Evolutionary conservation across 352 stramenopile genomes (phyloP), one percentile per base, ranked within the genome.

Genomic region (Blastocystis sp.): DNA sequence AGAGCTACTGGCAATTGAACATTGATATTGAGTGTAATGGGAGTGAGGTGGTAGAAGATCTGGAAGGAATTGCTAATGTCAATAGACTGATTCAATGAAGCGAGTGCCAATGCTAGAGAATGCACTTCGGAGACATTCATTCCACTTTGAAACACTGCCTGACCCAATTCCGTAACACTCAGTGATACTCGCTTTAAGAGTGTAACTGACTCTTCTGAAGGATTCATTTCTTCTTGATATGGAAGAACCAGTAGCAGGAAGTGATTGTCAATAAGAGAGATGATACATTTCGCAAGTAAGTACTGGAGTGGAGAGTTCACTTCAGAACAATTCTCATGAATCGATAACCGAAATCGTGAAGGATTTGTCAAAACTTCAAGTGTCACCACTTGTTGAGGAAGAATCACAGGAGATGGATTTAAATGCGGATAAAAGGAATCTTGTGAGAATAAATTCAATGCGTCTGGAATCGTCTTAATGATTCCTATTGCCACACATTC

Each of bases 61-160:
- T 82, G 73, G 15, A 82, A 40, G 2, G 27, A 24, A 35, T 82
- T 64, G 54, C 73, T 82, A n/a, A 82, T 42, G 48, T 82, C 73
- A 33, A 82, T 15, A 35, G 27, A 40, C 19, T 64, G 17, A 54
- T 82, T 82, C 48, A 82, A 27, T 37, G 17, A 37, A n/a, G 44
- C 6, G 6, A 82, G 53, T n/a, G 73, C 57, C 48, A n/a, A 22
- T 19, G 30, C 73, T 24, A 82, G 54, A 33, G 27, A 17, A 22
- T 24, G 40, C 42, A 82, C 73, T n/a, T 82, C 73, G 1, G 13
- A 35, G 9, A 68, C 73, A 40, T 17, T 64, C 15, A 82, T 27
- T 44, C 73, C 30, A 57, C 73, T 82, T 9, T 33, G 73, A 9
- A 82, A 64, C 2, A 40, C 44, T 4, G 73, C 73, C 4, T 66